Base-by-base conservation (phyloP, 106 monocot species). In the Allium fistulosum region DNA sequence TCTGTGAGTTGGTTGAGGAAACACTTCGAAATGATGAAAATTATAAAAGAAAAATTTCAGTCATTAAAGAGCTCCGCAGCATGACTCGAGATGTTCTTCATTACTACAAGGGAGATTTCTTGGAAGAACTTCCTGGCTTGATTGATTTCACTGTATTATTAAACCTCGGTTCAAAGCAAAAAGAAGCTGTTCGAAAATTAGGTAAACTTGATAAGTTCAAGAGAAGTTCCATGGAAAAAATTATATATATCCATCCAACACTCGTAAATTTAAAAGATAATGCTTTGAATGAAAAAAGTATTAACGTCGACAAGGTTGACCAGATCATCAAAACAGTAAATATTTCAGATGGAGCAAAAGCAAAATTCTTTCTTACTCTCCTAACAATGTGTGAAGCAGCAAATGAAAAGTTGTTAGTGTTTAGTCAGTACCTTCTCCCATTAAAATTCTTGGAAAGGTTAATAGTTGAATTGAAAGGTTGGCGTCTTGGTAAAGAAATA, bases 371-470 rank as follows among this genome's bases (percentile, higher is more conserved):
- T 53, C 70, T 92, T 8, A 78, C 76, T 51, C 75, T 97, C 46
- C 61, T 97, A 45, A 79, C 80, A 13, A 73, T 97, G 71, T 60
- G 80, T 7, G 88, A 82, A 58, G 71, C 80, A 48, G 80, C 82
- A 18, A 82, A 84, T 11, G 96, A 97, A 78, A 97, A 79, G 63
- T 14, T 92, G 15, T 86, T 97, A 57, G 88, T 78, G 0, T 97
- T 84, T 49, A 92, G 96, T 67, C 92, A 88, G 16, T 97, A 97
- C 76, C 82, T 92, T 70, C 85, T 92, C 14, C 96, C 96, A 10
- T 63, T 97, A 53, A 86, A 82, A 70, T 97, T 97, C 74, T 75
- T 97, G 74, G 96, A 97, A 74, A 83, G 82, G 69, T 49, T 86
- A 70, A 6, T 83, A 0, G 76, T 77, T 22, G 59, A 60, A 48